These are phyloP conservation scores for Fusarium penzigii DNA, from an alignment of 2,329 filamentous ascomycete genomes.

Conservation along the genomic window DNA sequence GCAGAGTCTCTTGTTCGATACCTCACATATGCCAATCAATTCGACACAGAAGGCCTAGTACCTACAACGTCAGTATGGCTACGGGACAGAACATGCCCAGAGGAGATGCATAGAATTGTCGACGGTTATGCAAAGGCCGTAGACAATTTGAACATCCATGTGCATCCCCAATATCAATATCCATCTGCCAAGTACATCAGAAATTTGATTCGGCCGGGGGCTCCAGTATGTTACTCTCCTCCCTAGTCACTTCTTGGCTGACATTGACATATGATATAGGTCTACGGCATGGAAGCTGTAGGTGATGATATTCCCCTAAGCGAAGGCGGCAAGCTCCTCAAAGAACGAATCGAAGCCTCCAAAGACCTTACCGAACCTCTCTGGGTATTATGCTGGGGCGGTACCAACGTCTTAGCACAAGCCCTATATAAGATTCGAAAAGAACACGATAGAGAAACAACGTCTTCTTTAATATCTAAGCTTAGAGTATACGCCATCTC, in stretches of 20 bases:
- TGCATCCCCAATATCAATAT: constrained; percentile 42
- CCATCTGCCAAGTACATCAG: constrained; percentile 37
- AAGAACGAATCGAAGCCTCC: constrained; percentile 20
- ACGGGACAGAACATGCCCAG: constrained; percentile 30
- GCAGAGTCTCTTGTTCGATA: too few species aligned
- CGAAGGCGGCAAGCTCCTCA: constrained; percentile 44
- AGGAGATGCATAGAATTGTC: constrained; percentile 43
- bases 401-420: constrained; percentile 52
- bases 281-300: constrained; percentile 34
- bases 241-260: neutral
- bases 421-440: constrained; percentile 41
- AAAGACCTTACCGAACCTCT: constrained; percentile 15
- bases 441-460: constrained; percentile 27
- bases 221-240: constrained; percentile 23
- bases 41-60: too few species aligned
- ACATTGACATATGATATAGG: constrained; percentile 6
- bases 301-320: constrained; percentile 29
- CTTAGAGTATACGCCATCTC: constrained; percentile 56
- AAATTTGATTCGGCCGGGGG: constrained; percentile 38
- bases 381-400: constrained; percentile 51
- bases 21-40: too few species aligned
- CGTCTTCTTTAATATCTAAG: constrained; percentile 38
- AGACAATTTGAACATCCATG: constrained; percentile 49
- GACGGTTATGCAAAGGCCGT: constrained; percentile 43
- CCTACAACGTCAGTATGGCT: too few species aligned